These are phyloP conservation scores for Alternaria viburni DNA, from an alignment of 2,329 filamentous ascomycete species.

Conservation along the genomic window DNA sequence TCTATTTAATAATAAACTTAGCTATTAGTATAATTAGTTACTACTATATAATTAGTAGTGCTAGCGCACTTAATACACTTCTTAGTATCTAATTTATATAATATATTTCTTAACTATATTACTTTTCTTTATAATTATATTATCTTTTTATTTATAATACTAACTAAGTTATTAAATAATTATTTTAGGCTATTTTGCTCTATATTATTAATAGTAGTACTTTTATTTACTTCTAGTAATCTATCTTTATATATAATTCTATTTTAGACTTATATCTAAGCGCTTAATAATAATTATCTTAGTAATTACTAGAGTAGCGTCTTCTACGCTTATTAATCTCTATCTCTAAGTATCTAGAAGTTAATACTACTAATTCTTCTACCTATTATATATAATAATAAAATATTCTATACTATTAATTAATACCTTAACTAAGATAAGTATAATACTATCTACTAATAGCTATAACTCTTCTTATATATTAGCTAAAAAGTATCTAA, in stretches of 20 bases:
- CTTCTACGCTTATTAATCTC: not conserved
- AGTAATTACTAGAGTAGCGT: not conserved
- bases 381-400: not conserved
- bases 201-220: accelerated
- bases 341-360: not conserved
- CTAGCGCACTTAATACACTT: not conserved
- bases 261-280: not conserved
- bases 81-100: not conserved
- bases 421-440: not conserved
- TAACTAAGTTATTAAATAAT: not conserved
- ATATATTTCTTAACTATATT: not conserved
- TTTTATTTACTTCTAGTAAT: not conserved
- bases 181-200: not conserved
- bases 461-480: not conserved
- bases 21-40: not conserved
- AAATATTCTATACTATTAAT: not conserved
- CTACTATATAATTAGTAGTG: not conserved
- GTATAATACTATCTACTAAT: not conserved
- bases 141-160: not conserved
- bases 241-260: not conserved
- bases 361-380: not conserved
- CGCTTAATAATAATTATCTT: not conserved
- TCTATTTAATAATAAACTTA: accelerated
- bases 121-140: accelerated
- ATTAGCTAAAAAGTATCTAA: too few relatives aligned